Percentiles rank a stretch among this genome's conserved stretches.
Conservation (phyloP, 805 yeast species). For the Ogataea paraovalis region DNA sequence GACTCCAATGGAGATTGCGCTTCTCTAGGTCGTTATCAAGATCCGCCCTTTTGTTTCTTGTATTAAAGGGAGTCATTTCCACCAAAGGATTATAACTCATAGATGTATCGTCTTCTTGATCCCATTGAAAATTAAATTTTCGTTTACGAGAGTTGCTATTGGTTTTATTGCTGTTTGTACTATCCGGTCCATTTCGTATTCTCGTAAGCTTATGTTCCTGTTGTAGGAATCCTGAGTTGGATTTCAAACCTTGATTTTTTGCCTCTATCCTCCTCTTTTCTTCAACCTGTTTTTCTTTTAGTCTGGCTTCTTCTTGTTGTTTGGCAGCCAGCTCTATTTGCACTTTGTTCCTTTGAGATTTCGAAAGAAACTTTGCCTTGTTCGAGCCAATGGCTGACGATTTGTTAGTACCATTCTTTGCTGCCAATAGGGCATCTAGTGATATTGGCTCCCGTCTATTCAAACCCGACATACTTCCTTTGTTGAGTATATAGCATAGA, state of each 20-base stretch:
- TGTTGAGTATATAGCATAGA: too few species aligned
- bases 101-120: constrained; percentile 61
- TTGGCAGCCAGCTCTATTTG: constrained; percentile 22
- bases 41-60: not conserved
- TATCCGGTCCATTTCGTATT: constrained; percentile 3
- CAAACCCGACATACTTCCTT: not conserved
- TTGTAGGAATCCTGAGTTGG: not conserved
- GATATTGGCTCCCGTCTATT: constrained; percentile 31
- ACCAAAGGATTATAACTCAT: constrained; percentile 39
- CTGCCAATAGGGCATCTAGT: constrained; percentile 33
- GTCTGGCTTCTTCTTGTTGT: constrained; percentile 4
- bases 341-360: constrained; percentile 38
- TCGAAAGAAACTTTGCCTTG: constrained; percentile 38
- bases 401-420: constrained; percentile 28
- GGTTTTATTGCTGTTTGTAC: not conserved
- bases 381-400: constrained; percentile 6
- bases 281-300: constrained; percentile 4
- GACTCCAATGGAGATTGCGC: constrained; percentile 55
- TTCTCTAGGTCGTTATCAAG: not conserved
- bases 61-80: not conserved
- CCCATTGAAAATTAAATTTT: constrained; percentile 70
- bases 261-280: constrained; percentile 1
- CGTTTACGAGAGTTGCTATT: constrained; percentile 11
- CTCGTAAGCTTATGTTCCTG: not conserved
- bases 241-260: not conserved